Conservation (phyloP, 2,329 filamentous ascomycete species). For the Xylariaceae sp. region DNA sequence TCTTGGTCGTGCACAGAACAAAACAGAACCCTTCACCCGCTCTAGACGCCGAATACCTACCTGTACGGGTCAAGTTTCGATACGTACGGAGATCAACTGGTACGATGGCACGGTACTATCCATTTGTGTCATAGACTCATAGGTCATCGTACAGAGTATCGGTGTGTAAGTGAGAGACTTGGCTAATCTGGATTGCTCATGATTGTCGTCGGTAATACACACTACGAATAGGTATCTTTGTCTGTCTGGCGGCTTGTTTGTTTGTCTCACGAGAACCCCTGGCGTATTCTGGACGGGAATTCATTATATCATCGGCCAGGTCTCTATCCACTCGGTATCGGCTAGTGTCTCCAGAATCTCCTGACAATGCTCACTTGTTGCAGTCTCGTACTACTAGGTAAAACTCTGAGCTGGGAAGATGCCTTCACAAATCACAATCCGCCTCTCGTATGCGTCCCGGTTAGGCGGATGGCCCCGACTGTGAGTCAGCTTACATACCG, state of each 20-base stretch:
- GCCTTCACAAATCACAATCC: slow-evolving; percentile 1
- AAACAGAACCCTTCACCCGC: background rate
- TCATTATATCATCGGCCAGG: background rate
- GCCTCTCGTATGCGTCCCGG: background rate
- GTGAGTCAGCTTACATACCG: slow-evolving; percentile 7
- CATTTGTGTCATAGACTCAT: background rate
- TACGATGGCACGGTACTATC: no score
- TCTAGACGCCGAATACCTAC: background rate
- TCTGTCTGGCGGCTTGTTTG: background rate
- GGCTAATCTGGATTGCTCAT: background rate
- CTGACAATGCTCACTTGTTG: background rate
- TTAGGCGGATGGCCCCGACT: background rate
- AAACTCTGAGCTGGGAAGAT: background rate
- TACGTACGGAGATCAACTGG: background rate
- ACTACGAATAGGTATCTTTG: background rate
- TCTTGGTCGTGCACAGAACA: background rate
- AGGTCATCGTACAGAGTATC: background rate
- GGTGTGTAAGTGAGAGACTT: background rate
- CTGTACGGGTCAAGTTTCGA: background rate
- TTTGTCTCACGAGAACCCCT: background rate
- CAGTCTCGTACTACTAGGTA: background rate
- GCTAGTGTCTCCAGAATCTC: no score
- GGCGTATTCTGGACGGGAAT: background rate
- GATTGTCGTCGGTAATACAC: no score
- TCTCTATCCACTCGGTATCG: background rate